These are phyloP conservation scores for Colletotrichum caudatum DNA, from an alignment of 2,329 filamentous ascomycete species.

Conservation along the genomic window DNA sequence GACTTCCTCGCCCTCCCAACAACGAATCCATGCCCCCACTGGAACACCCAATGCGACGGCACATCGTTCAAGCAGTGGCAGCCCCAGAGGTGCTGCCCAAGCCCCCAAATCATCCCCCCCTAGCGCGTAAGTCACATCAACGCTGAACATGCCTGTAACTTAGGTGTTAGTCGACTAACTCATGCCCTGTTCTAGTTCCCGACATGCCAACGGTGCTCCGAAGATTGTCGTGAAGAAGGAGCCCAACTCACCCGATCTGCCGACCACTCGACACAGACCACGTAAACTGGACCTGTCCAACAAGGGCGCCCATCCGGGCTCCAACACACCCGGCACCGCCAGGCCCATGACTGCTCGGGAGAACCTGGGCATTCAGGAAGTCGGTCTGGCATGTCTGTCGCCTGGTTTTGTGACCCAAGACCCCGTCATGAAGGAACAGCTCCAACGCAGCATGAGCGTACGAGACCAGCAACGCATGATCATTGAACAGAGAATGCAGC, in stretches of 20 bases:
- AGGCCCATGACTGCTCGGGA: conserved; percentile 85
- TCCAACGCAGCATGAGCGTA: conserved; percentile 93
- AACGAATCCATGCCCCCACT: conserved; percentile 55
- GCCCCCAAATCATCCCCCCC: conserved; percentile 67
- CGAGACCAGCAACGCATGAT: conserved; percentile 94
- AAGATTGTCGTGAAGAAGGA: conserved; percentile 98
- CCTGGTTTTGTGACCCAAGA: conserved; percentile 97
- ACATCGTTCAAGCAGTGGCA: conserved; percentile 66
- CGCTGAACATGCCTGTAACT: conserved; percentile 24
- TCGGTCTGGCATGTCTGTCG: conserved; percentile 93
- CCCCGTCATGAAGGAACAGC: conserved; percentile 94
- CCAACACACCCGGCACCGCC: conserved; percentile 69
- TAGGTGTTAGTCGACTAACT: conserved; percentile 27
- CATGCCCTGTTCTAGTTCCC: conserved; percentile 54
- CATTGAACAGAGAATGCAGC: conserved; percentile 91
- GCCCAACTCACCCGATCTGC: conserved; percentile 85
- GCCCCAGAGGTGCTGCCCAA: conserved; percentile 59
- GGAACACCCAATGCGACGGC: conserved; percentile 58
- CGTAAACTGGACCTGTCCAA: conserved; percentile 80
- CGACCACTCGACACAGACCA: conserved; percentile 77
- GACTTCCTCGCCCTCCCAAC: conserved; percentile 59
- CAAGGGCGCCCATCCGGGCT: conserved; percentile 66
- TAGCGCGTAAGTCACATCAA: conserved; percentile 64
- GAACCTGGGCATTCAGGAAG: conserved; percentile 86
- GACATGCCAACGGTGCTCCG: conserved; percentile 68